phyloP scores from a whole-genome alignment of 352 stramenopile species.

The Aphanomyces euteiches region DNA sequence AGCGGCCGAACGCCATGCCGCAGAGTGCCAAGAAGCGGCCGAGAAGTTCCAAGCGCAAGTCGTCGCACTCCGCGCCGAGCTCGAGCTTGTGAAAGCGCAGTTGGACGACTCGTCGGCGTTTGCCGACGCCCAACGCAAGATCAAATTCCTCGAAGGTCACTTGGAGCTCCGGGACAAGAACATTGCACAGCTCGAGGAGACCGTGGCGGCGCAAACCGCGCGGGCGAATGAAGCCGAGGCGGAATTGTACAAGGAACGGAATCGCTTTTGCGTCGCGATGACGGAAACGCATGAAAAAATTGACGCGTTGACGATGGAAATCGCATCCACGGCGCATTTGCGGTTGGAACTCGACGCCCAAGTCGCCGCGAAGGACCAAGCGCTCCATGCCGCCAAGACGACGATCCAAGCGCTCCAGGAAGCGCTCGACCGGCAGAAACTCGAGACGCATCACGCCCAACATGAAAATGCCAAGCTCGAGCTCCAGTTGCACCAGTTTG shows the following conservation, averaged over 20 bases:
- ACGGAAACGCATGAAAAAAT: slow-evolving; percentile 11
- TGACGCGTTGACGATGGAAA: not conserved
- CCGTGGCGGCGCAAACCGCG: not conserved
- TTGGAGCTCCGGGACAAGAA: slow-evolving; percentile 13
- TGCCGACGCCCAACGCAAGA: slow-evolving; percentile 12
- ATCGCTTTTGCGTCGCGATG: slow-evolving; percentile 23
- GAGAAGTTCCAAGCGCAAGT: slow-evolving; percentile 22
- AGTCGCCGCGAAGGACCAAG: not conserved
- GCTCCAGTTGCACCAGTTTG: not conserved
- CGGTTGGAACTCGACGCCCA: not conserved
- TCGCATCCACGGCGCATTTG: not conserved
- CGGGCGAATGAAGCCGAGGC: not conserved
- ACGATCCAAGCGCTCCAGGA: slow-evolving; percentile 17
- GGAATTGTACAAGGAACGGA: not conserved
- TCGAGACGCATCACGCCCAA: not conserved
- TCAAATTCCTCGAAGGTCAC: not conserved
- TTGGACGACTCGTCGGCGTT: slow-evolving; percentile 9
- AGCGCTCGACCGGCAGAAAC: slow-evolving; percentile 8
- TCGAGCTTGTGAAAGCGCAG: not conserved
- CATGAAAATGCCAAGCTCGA: not conserved
- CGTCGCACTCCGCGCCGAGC: not conserved
- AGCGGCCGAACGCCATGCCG: slow-evolving; percentile 21
- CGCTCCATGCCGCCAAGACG: not conserved
- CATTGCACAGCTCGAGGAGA: not conserved
- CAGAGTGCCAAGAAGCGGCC: not conserved